Evolutionary conservation across 129 eudicot genomes (phyloP).

Genomic region (Glebionis coronaria): DNA sequence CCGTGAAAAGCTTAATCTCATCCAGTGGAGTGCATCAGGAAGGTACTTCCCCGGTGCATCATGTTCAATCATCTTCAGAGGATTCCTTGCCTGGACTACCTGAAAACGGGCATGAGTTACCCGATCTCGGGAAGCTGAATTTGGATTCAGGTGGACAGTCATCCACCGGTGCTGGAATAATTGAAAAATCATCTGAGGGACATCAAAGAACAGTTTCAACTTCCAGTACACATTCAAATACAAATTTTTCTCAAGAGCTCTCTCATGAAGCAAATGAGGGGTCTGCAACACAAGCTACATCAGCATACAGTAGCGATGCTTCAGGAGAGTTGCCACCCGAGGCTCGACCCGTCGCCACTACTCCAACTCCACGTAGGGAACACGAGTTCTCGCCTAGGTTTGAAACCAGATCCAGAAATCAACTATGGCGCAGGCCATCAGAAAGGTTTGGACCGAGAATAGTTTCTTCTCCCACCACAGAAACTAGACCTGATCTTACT

Average conservation of each 20-base stretch:
- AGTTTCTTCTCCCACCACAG: slow-evolving; percentile 53
- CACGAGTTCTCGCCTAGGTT: slow-evolving; percentile 54
- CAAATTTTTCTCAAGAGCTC: slow-evolving; percentile 47
- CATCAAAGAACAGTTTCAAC: slow-evolving; percentile 53
- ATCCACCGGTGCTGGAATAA: slow-evolving; percentile 20
- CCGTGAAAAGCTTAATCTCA: slow-evolving; percentile 33
- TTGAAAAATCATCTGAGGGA: slow-evolving; percentile 42
- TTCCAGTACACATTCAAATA: slow-evolving; percentile 49
- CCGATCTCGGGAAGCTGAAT: slow-evolving; percentile 44
- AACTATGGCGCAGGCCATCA: slow-evolving; percentile 66
- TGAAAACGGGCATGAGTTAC: slow-evolving; percentile 38
- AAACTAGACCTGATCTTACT: slow-evolving; percentile 52
- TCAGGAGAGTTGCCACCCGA: slow-evolving; percentile 61
- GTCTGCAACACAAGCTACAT: slow-evolving; percentile 34
- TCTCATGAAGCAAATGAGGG: slow-evolving; percentile 49
- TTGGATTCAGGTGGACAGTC: slow-evolving; percentile 37
- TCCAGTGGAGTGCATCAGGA: slow-evolving; percentile 50
- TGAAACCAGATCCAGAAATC: slow-evolving; percentile 50
- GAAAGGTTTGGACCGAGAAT: slow-evolving; percentile 54
- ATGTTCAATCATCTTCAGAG: slow-evolving; percentile 62
- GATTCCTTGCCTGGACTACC: slow-evolving; percentile 52
- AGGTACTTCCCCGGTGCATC: slow-evolving; percentile 52
- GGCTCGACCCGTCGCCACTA: slow-evolving; percentile 43
- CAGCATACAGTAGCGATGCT: slow-evolving; percentile 46
- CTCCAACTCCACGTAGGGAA: slow-evolving; percentile 46